Percentiles rank a stretch among this genome's conserved stretches.
These are phyloP conservation scores for Pharus latifolius DNA, from an alignment of 176 grass and related monocot species.

Conservation along the genomic window DNA sequence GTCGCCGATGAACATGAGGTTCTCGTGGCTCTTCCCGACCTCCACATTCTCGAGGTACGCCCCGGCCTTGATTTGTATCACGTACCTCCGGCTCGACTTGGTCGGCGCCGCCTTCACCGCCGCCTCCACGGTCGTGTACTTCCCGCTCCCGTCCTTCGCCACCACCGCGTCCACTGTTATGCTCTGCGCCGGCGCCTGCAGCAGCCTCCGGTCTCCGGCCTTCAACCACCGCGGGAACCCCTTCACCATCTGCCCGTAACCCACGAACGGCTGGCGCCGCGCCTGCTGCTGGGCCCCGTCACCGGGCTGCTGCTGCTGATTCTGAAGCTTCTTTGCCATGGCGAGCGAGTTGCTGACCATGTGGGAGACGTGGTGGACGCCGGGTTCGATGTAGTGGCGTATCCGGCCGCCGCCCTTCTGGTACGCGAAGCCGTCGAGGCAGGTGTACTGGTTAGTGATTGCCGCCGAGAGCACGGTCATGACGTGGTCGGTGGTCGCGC, in stretches of 20 bases:
- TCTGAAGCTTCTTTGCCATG: conserved; percentile 73
- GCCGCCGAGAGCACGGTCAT: conserved; percentile 65
- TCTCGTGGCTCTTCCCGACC: conserved; percentile 53
- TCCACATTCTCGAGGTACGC: conserved; percentile 89
- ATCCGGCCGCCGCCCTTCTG: conserved; percentile 18
- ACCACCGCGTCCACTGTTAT: conserved; percentile 36
- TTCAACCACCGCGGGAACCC: conserved; percentile 59
- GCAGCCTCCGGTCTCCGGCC: conserved; percentile 40
- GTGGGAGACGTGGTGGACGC: conserved; percentile 26
- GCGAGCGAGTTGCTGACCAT: conserved; percentile 89
- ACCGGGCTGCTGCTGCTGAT: too few species aligned
- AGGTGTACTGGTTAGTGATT: conserved; percentile 88
- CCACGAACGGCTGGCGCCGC: conserved; percentile 39
- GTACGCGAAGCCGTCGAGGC: conserved; percentile 60
- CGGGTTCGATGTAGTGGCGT: conserved; percentile 32
- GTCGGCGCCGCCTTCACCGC: conserved; percentile 68
- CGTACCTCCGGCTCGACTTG: conserved; percentile 36
- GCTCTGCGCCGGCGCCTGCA: conserved; percentile 39
- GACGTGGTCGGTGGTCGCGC: conserved; percentile 24
- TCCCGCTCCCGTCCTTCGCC: conserved; percentile 61
- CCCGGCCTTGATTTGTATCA: conserved; percentile 88
- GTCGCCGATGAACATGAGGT: conserved; percentile 84
- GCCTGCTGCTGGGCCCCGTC: not conserved
- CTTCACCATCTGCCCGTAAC: conserved; percentile 51
- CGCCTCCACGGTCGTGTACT: conserved; percentile 47